Evolutionary conservation across 192 early-diverging fungal species (phyloP), one percentile per base, ranked within the genome.

Genomic region (Coemansia umbellata): DNA sequence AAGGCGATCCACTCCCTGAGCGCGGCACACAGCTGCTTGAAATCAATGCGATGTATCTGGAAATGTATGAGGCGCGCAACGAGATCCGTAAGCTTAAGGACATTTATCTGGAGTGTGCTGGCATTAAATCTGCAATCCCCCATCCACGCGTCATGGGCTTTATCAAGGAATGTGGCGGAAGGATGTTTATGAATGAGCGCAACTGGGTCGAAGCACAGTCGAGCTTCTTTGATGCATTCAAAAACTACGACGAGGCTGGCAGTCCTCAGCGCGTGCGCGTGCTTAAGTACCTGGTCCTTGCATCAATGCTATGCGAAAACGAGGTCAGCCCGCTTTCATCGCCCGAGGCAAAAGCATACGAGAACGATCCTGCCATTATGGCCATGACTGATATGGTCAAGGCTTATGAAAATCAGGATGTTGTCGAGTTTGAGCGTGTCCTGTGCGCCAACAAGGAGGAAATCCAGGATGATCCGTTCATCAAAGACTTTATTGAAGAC

Each of bases 161-260:
- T 21, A 96, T 98, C 65, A 85, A 90, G 37, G 94, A 96, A 79
- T 95, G 91, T 62, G 95, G 94, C 24, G 95, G 95, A 19, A 98
- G 96, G 58, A 94, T 98, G 91, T 89, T 93, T 68, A 96, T 98
- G 94, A 78, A 78, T 43, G 95, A 98, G 78, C 85, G 82, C 78
- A 82, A 69, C 51, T 98, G 95, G 95, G 83, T 88, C 40, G 78
- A 87, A 63, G 95, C 95, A 0, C 88, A 95, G 63, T 81, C 87
- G 4, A 92, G 94, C 58, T 95, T 98, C 59, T 98, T 97, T 69
- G 93, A 96, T 47, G 91, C 94, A 4, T 98, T 98, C 78, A 94
- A 93, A 47, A 94, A 94, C 59, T 98, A 94, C 68, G 94, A 98
- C 60, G 95, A 98, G 66, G 93, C 95, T 0, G 95, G 95, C 33